Percentiles rank a stretch among this genome's conserved stretches.
These are phyloP conservation scores for Elongisporangium prolatum DNA, from an alignment of 352 stramenopile genomes.

Conservation along the genomic window DNA sequence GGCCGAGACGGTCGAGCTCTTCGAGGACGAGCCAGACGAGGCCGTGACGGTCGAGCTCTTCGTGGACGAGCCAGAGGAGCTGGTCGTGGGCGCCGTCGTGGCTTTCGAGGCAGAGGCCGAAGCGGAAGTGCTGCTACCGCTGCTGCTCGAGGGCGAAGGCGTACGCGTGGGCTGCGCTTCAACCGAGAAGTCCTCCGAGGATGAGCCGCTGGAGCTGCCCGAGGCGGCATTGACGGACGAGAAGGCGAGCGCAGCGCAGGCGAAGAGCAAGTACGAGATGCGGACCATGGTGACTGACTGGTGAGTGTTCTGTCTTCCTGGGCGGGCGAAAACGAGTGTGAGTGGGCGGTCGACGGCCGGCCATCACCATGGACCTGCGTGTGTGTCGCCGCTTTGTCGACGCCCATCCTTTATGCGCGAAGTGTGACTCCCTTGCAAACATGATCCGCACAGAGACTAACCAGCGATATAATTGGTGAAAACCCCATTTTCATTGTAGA, in stretches of 20 bases:
- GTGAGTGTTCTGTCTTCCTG: neutral
- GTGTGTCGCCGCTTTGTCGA: neutral
- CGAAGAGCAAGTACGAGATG: neutral
- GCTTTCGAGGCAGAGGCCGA: neutral
- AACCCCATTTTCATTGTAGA: neutral
- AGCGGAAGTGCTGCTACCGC: conserved; percentile 17
- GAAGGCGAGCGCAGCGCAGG: neutral
- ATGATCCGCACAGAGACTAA: neutral
- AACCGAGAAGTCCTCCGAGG: conserved; percentile 10
- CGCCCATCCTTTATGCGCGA: neutral
- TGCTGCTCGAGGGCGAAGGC: conserved; percentile 16
- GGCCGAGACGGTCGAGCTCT: conserved; percentile 7
- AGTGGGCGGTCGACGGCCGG: neutral
- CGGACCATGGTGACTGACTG: neutral
- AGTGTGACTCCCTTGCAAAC: neutral
- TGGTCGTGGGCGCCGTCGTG: conserved; percentile 12
- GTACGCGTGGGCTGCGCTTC: conserved; percentile 5
- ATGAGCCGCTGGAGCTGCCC: neutral
- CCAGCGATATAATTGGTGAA: too few relatives aligned
- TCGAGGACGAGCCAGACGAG: conserved; percentile 12
- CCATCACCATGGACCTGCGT: neutral
- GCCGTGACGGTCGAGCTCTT: conserved; percentile 11
- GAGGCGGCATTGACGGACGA: neutral
- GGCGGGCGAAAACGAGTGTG: neutral
- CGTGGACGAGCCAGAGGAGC: conserved; percentile 15